These are phyloP conservation scores for Galerina sulciceps DNA, from an alignment of 768 basidiomycete genomes.

Conservation along the genomic window DNA sequence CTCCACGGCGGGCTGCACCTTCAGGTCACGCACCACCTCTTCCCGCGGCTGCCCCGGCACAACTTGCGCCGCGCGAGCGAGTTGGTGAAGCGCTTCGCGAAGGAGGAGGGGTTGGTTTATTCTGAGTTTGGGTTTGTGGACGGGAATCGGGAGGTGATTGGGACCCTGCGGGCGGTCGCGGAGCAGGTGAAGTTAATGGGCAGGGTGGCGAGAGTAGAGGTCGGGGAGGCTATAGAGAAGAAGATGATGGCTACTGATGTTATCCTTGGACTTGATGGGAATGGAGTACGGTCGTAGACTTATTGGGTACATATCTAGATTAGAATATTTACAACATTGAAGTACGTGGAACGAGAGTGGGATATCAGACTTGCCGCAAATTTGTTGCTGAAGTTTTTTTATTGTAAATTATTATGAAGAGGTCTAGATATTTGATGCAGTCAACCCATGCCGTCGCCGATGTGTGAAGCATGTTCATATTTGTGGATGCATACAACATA, in stretches of 20 bases:
- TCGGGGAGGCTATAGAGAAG: constrained; percentile 61
- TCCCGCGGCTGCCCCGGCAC: constrained; percentile 94
- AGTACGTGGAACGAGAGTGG: too few species aligned
- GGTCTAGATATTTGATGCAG: too few species aligned
- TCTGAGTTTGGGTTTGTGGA: constrained; percentile 90
- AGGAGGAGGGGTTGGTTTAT: constrained; percentile 83
- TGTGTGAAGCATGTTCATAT: constrained; percentile 32
- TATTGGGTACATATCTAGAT: too few species aligned
- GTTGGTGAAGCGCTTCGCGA: constrained; percentile 87
- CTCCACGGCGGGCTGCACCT: constrained; percentile 97
- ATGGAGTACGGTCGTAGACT: too few species aligned
- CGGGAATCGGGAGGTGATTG: constrained; percentile 84
- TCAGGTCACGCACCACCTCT: constrained; percentile 96
- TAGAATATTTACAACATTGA: too few species aligned
- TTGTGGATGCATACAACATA: constrained; percentile 41
- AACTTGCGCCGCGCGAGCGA: constrained; percentile 83
- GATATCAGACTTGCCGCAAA: too few species aligned
- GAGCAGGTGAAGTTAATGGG: constrained; percentile 84
- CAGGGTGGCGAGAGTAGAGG: constrained; percentile 80
- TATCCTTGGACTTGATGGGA: constrained; percentile 3
- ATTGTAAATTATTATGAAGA: too few species aligned
- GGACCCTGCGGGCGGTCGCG: constrained; percentile 84
- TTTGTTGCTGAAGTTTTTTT: too few species aligned
- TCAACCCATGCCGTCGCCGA: neutral
- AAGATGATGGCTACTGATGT: constrained; percentile 33